Percentiles rank a stretch among this genome's conserved stretches.
These are phyloP conservation scores for Penicillium coffeae DNA, from an alignment of 495 filamentous ascomycete species.

Conservation along the genomic window DNA sequence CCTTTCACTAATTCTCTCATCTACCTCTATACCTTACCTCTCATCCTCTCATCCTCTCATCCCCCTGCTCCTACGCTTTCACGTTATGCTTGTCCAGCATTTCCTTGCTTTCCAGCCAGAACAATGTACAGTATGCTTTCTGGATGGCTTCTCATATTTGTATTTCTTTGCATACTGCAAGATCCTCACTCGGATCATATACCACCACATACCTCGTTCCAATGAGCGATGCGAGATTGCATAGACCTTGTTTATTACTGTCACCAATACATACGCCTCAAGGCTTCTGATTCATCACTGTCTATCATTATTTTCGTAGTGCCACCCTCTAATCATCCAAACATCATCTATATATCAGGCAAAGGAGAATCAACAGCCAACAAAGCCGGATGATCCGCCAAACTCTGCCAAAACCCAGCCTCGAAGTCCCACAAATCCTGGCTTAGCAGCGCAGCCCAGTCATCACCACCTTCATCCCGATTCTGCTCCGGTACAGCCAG, in stretches of 20 bases:
- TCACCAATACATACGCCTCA: slow-evolving; percentile 4
- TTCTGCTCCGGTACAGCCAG: neutral
- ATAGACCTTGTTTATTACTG: slow-evolving; percentile 16
- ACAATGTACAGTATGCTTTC: slow-evolving; percentile 25
- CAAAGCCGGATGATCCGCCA: slow-evolving; percentile 32
- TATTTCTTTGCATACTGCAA: slow-evolving; percentile 16
- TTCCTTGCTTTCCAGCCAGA: slow-evolving; percentile 9
- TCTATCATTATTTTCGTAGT: neutral
- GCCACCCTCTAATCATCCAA: neutral
- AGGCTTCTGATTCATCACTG: neutral
- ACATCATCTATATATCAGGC: slow-evolving; percentile 8
- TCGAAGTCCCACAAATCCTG: slow-evolving; percentile 34
- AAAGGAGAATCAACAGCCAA: slow-evolving; percentile 21
- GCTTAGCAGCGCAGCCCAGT: slow-evolving; percentile 27
- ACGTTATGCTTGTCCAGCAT: slow-evolving; percentile 1
- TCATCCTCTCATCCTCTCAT: neutral
- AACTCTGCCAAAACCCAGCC: slow-evolving; percentile 29
- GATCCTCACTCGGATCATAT: slow-evolving; percentile 2
- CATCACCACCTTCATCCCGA: slow-evolving; percentile 17
- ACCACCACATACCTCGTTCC: neutral
- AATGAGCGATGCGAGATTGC: neutral
- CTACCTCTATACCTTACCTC: neutral
- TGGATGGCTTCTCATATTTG: slow-evolving; percentile 7
- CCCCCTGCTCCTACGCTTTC: slow-evolving; percentile 2
- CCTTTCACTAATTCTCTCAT: neutral